Percentiles rank a stretch among this genome's conserved stretches.
Evolutionary conservation across 176 grass and related monocot species (phyloP).

Genomic region (Hordeum vulgare): MorexV3_pseudomolecules_assembly NC_058518.1:495557085-495557584

Average conservation of each 20-base stretch:
- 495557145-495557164: slow-evolving; percentile 21
- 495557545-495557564: not conserved
- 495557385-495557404: not conserved
- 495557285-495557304: slow-evolving; percentile 98
- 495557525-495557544: not conserved
- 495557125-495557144: not conserved
- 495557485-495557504: not conserved
- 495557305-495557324: slow-evolving; percentile 93
- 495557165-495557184: slow-evolving; percentile 98
- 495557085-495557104: not conserved
- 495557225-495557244: slow-evolving; percentile 98
- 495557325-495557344: slow-evolving; percentile 12
- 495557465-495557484: not conserved
- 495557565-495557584: not conserved
- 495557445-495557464: not conserved
- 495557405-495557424: not conserved
- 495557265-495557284: slow-evolving; percentile 96
- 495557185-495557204: slow-evolving; percentile 98
- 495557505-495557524: not conserved
- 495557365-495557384: not conserved
- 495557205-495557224: slow-evolving; percentile 97
- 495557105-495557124: not conserved
- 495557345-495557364: slow-evolving; percentile 4
- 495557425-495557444: not conserved
- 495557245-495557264: slow-evolving; percentile 99